Evolutionary conservation across 768 basidiomycete genomes (phyloP).

Genomic region (Psilocybe subaeruginosa): DNA sequence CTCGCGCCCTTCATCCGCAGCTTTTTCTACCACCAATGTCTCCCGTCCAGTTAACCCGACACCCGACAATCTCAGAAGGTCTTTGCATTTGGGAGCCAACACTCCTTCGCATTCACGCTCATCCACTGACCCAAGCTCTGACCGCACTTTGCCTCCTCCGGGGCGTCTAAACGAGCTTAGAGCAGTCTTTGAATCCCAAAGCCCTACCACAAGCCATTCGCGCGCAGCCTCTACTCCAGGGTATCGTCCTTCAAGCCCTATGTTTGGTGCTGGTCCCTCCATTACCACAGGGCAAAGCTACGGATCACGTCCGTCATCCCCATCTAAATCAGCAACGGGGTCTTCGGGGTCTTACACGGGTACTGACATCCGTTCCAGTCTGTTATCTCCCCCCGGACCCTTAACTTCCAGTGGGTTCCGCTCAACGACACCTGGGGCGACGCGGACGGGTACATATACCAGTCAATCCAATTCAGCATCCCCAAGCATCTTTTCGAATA

Average conservation of each 20-base stretch:
- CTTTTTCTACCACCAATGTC: slow-evolving; percentile 32
- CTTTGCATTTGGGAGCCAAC: slow-evolving; percentile 39
- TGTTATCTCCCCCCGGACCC: slow-evolving; percentile 50
- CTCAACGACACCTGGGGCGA: slow-evolving; percentile 30
- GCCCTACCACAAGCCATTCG: slow-evolving; percentile 48
- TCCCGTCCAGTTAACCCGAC: slow-evolving; percentile 42
- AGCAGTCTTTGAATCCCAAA: slow-evolving; percentile 65
- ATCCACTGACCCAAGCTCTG: slow-evolving; percentile 57
- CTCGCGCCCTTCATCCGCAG: slow-evolving; percentile 57
- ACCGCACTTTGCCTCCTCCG: slow-evolving; percentile 49
- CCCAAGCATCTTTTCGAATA: slow-evolving; percentile 45
- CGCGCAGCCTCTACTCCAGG: slow-evolving; percentile 58
- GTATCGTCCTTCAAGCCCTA: slow-evolving; percentile 40
- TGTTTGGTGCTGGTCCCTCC: slow-evolving; percentile 30
- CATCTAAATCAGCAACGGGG: slow-evolving; percentile 40
- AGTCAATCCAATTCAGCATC: slow-evolving; percentile 32
- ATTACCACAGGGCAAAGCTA: slow-evolving; percentile 35
- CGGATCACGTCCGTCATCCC: slow-evolving; percentile 49
- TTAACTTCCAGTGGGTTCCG: slow-evolving; percentile 34
- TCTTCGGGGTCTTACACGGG: slow-evolving; percentile 40
- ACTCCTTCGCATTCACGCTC: slow-evolving; percentile 54
- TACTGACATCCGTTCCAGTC: slow-evolving; percentile 36
- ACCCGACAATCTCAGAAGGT: slow-evolving; percentile 50
- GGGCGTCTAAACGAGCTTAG: slow-evolving; percentile 72
- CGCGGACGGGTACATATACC: slow-evolving; percentile 29